Conservation (phyloP, 2,329 filamentous ascomycete species). For the Diaporthe sp. region DNA sequence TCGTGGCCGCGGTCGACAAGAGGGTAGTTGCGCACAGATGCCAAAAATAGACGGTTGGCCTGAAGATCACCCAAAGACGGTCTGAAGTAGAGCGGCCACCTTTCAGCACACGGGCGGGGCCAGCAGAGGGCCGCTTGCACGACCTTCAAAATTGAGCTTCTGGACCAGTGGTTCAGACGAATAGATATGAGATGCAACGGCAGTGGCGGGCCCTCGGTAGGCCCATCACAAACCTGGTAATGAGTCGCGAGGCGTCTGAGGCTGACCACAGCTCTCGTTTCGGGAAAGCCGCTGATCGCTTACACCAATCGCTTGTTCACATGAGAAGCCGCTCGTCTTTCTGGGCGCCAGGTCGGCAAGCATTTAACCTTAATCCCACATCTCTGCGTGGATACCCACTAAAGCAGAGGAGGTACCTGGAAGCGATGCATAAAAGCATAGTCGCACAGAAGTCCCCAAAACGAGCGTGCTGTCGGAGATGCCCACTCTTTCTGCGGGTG, state of each 20-base stretch:
- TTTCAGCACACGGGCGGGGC: not conserved
- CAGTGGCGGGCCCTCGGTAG: not conserved
- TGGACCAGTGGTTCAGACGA: slow-evolving; percentile 23
- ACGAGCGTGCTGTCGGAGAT: not conserved
- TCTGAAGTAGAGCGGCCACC: slow-evolving; percentile 3
- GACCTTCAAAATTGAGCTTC: not conserved
- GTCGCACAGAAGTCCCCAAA: slow-evolving; percentile 4
- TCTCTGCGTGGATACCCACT: not conserved
- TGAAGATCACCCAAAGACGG: slow-evolving; percentile 22
- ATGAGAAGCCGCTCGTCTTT: not conserved
- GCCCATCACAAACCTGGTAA: slow-evolving; percentile 15
- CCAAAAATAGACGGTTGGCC: slow-evolving; percentile 30
- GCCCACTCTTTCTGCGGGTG: slow-evolving; percentile 13
- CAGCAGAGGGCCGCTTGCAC: not conserved
- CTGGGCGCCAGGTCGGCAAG: slow-evolving; percentile 10
- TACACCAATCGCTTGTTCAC: slow-evolving; percentile 7
- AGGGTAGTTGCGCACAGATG: slow-evolving; percentile 5
- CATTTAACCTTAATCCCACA: slow-evolving; percentile 22
- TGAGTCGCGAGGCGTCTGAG: slow-evolving; percentile 25
- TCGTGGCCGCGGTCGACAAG: not conserved
- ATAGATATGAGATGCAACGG: slow-evolving; percentile 21
- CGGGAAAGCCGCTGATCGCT: slow-evolving; percentile 1
- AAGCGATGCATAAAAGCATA: slow-evolving; percentile 6
- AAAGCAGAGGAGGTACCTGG: not conserved
- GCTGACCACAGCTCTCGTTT: slow-evolving; percentile 14